Base-by-base conservation (phyloP, 257 asterid species). In the Solanum ossicruentum region DNA sequence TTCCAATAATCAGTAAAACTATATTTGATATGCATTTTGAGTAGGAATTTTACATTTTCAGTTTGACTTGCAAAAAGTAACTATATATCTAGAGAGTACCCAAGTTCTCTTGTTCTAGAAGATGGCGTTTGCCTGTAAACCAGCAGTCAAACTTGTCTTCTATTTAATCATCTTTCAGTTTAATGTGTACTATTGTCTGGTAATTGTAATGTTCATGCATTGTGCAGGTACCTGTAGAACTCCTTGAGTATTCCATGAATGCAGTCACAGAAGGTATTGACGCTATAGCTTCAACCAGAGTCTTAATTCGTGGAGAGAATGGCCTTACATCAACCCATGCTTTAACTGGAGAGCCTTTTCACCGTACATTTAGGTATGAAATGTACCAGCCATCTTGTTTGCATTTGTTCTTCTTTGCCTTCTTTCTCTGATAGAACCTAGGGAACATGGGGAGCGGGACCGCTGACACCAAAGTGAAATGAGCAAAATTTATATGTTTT, bases 211-310 rank as follows among this genome's bases (percentile, higher is more conserved):
- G 26, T 26, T 28, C 82, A 26, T 41, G 17, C 83, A 26, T 78
- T 78, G 23, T 86, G 84, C 91, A 96, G 99, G 91, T 93, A 85
- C 97, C 95, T 60, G 95, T 95, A 12, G 88, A 89, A 51, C 98
- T 95, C 85, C 89, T 92, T 0, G 98, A 95, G 91, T 95, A 96
- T 88, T 90, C 98, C 82, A 75, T 96, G 94, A 91, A 5, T 84
- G 94, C 90, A 3, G 98, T 96, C 82, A 95, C 93, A 47, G 96
- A 95, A 93, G 99, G 99, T 85, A 96, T 95, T 63, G 98, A 96
- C 84, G 99, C 98, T 84, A 91, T 96, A 85, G 97, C 98, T 58
- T 85, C 96, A 20, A 96, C 98, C 52, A 89, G 95, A 88, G 99
- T 96, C 84, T 84, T 92, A 66, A 94, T 96, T 85, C 93, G 94